These are phyloP conservation scores for Amauroascus verrucosus DNA, from an alignment of 2,329 filamentous ascomycete genomes.

Conservation along the genomic window DNA sequence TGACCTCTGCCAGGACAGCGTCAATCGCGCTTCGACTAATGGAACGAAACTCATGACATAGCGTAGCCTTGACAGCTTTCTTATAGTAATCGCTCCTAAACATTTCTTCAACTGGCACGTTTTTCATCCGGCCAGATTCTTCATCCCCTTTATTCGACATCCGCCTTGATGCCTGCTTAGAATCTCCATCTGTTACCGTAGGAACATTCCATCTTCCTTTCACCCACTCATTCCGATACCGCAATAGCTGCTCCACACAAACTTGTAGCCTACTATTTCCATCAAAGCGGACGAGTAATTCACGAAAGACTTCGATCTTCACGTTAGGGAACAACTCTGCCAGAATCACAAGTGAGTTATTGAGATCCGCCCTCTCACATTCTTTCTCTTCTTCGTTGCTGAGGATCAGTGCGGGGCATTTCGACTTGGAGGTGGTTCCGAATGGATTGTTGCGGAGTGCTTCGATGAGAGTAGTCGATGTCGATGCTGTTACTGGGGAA, in stretches of 20 bases:
- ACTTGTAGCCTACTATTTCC: slow-evolving; percentile 39
- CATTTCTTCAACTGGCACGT: slow-evolving; percentile 33
- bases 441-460: slow-evolving; percentile 37
- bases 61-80: slow-evolving; percentile 28
- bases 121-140: slow-evolving; percentile 13
- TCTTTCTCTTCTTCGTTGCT: slow-evolving; percentile 25
- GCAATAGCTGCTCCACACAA: slow-evolving; percentile 39
- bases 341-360: slow-evolving; percentile 33
- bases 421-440: slow-evolving; percentile 13
- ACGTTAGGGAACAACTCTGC: slow-evolving; percentile 39
- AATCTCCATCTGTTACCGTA: slow-evolving; percentile 7
- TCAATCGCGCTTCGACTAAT: slow-evolving; percentile 38
- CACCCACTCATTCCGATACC: slow-evolving; percentile 39
- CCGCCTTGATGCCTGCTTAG: not conserved
- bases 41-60: slow-evolving; percentile 36
- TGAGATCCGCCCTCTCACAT: slow-evolving; percentile 33
- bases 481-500: slow-evolving; percentile 16
- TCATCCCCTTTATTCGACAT: slow-evolving; percentile 1
- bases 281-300: slow-evolving; percentile 38
- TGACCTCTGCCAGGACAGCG: slow-evolving; percentile 40
- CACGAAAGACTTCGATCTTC: slow-evolving; percentile 39
- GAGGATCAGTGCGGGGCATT: slow-evolving; percentile 8
- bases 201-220: slow-evolving; percentile 38
- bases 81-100: slow-evolving; percentile 39
- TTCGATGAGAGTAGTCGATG: slow-evolving; percentile 33